These are phyloP conservation scores for Gloeophyllum trabeum DNA, from an alignment of 768 basidiomycete genomes.

Conservation along the genomic window DNA sequence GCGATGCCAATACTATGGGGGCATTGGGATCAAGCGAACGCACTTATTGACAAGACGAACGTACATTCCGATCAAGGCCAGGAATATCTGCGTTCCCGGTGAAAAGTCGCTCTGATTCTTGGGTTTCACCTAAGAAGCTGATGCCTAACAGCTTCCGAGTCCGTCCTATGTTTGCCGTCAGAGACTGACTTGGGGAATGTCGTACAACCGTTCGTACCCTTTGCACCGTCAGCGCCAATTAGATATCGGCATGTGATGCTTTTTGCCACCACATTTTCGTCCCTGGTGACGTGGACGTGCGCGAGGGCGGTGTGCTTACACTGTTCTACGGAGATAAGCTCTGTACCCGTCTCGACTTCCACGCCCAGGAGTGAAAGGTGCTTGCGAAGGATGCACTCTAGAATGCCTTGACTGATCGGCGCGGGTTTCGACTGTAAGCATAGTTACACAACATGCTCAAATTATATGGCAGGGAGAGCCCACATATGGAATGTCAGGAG, in stretches of 20 bases:
- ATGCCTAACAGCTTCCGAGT: constrained; percentile 29
- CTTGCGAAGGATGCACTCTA: constrained; percentile 5
- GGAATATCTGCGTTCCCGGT: constrained; percentile 27
- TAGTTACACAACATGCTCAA: too few species aligned
- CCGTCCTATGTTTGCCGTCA: constrained; percentile 13
- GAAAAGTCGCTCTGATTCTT: constrained; percentile 10
- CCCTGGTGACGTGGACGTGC: constrained; percentile 10
- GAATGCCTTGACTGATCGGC: neutral
- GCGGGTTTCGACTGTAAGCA: neutral
- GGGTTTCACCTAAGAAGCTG: constrained; percentile 25
- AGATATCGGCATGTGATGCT: constrained; percentile 20
- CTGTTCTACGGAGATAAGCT: neutral
- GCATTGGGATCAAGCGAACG: constrained; percentile 1
- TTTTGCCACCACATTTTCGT: constrained; percentile 17
- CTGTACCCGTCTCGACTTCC: neutral
- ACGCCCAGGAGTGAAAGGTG: neutral
- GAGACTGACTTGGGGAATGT: neutral
- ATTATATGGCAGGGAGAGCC: too few species aligned
- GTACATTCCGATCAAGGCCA: constrained; percentile 17
- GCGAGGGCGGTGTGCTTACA: constrained; percentile 11
- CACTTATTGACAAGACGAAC: constrained; percentile 3
- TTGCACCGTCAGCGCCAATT: constrained; percentile 30
- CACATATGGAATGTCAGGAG: too few species aligned
- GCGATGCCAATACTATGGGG: constrained; percentile 12
- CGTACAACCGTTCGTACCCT: constrained; percentile 9